Evolutionary conservation across 129 eudicot genomes (phyloP).

Genomic region (Glebionis coronaria): DNA sequence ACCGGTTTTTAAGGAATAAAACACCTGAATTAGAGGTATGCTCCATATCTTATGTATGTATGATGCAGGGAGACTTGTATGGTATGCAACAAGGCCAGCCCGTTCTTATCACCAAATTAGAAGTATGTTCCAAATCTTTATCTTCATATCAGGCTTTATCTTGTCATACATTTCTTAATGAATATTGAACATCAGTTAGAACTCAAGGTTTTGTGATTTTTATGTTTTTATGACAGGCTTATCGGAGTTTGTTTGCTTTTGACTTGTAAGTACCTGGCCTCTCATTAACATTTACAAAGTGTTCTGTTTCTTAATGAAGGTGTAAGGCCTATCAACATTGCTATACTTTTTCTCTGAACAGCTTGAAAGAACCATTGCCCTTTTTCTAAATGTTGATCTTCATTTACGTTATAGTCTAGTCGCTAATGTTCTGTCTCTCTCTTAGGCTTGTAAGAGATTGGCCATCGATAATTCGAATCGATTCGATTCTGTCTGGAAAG

Average conservation of each 20-base stretch:
- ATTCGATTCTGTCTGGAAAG: not conserved
- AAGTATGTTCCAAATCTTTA: not conserved
- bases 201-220: not conserved
- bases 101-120: not conserved
- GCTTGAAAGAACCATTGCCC: not conserved
- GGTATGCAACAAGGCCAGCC: not conserved
- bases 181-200: not conserved
- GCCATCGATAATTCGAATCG: not conserved
- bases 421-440: too few relatives aligned
- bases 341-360: too few relatives aligned
- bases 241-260: not conserved
- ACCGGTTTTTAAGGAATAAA: too few relatives aligned
- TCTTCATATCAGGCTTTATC: not conserved
- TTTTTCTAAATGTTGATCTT: too few relatives aligned
- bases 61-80: constrained; percentile 1
- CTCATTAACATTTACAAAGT: not conserved
- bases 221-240: not conserved
- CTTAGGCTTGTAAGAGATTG: not conserved
- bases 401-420: too few relatives aligned
- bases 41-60: too few relatives aligned
- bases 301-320: not conserved
- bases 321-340: too few relatives aligned
- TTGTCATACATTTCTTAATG: too few relatives aligned
- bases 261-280: not conserved
- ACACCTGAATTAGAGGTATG: too few relatives aligned